These are phyloP conservation scores for Neopestalotiopsis rosae DNA, from an alignment of 2,329 filamentous ascomycete genomes.

Conservation along the genomic window DNA sequence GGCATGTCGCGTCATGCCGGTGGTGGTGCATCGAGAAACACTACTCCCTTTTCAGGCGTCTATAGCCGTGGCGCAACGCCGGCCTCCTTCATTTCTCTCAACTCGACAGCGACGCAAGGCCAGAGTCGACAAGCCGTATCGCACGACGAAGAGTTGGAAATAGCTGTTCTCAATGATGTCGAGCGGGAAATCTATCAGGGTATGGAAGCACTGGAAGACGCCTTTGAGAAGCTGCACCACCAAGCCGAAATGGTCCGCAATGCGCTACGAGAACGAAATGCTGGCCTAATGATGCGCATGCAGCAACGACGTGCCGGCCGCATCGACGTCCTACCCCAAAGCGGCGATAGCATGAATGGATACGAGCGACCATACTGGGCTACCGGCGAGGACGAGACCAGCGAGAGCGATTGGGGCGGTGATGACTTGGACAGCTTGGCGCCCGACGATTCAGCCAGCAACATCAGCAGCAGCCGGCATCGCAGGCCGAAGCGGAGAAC, in stretches of 20 bases:
- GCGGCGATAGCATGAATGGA: conserved; percentile 53
- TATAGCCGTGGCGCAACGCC: conserved; percentile 61
- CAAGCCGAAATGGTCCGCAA: conserved; percentile 82
- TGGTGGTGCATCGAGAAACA: conserved; percentile 48
- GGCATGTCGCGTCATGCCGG: conserved; percentile 45
- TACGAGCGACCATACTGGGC: conserved; percentile 55
- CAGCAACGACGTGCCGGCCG: conserved; percentile 57
- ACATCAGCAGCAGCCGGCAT: conserved; percentile 75
- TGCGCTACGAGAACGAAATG: conserved; percentile 79
- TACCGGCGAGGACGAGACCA: conserved; percentile 51
- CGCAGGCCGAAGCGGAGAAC: conserved; percentile 70
- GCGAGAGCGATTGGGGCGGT: conserved; percentile 63
- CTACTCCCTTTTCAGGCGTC: conserved; percentile 53
- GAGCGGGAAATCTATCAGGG: conserved; percentile 91
- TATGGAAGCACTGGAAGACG: conserved; percentile 94
- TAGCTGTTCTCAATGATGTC: conserved; percentile 86
- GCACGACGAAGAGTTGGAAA: conserved; percentile 92
- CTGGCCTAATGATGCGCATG: conserved; percentile 72
- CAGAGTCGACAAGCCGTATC: conserved; percentile 70
- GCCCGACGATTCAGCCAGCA: conserved; percentile 82
- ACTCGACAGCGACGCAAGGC: conserved; percentile 44
- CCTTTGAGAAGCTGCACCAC: conserved; percentile 88
- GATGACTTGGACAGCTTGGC: conserved; percentile 66
- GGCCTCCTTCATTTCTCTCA: conserved; percentile 51
- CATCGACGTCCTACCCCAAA: conserved; percentile 59